These are phyloP conservation scores for Phaeomoniella chlamydospora DNA, from an alignment of 2,329 filamentous ascomycete genomes.

Conservation along the genomic window DNA sequence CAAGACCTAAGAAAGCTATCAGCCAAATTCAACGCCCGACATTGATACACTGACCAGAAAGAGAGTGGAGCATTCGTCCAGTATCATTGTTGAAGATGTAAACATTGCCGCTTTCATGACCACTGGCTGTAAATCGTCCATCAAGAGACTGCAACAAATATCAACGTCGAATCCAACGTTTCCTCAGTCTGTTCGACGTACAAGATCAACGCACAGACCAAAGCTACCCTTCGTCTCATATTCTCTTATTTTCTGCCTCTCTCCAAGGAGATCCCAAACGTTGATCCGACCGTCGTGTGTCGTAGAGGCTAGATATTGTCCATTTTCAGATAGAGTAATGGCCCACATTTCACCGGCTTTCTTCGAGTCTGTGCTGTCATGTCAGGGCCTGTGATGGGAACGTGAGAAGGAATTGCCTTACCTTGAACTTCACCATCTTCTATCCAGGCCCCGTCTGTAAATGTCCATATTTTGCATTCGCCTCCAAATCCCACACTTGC, in stretches of 20 bases:
- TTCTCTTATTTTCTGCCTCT: conserved; percentile 54
- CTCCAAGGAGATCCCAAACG: conserved; percentile 59
- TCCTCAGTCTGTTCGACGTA: conserved; percentile 17
- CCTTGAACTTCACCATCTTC: conserved; percentile 31
- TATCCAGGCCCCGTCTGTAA: conserved; percentile 40
- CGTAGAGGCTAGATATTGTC: conserved; percentile 71
- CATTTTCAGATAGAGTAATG: conserved; percentile 69
- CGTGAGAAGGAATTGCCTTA: conserved; percentile 10
- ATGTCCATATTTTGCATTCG: conserved; percentile 70
- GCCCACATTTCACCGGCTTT: conserved; percentile 71
- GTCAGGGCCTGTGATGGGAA: neutral
- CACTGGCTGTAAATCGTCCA: conserved; percentile 75
- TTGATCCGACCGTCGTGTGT: conserved; percentile 79
- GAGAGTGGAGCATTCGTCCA: conserved; percentile 68
- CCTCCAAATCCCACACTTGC: conserved; percentile 83
- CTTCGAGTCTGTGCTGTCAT: conserved; percentile 28
- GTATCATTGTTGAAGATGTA: conserved; percentile 94
- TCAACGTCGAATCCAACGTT: conserved; percentile 4
- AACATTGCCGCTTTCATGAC: conserved; percentile 80
- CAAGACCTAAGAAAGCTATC: conserved; percentile 43
- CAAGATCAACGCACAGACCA: conserved; percentile 73
- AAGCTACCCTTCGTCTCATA: conserved; percentile 92
- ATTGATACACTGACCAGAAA: conserved; percentile 48
- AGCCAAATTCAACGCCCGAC: neutral
- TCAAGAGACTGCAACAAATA: conserved; percentile 41